Percentiles rank a stretch among this genome's conserved stretches.
Conservation (phyloP, 2,329 filamentous ascomycete genomes). For the Aspergillus ibericus region DNA sequence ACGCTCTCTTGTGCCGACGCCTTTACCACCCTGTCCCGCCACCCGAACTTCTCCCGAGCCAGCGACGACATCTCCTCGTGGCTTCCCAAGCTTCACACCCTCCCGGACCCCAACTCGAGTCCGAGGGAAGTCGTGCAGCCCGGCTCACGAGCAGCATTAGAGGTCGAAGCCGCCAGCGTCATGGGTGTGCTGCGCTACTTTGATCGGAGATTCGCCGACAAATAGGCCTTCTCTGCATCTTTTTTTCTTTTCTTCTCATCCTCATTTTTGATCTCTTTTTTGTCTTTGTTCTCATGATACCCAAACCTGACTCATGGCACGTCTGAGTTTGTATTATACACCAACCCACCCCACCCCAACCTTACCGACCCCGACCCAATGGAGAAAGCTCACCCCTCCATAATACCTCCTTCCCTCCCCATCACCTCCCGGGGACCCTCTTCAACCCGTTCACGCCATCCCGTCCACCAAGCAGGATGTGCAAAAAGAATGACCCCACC, state of each 20-base stretch:
- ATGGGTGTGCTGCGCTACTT: constrained; percentile 84
- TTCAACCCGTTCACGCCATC: background rate
- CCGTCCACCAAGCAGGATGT: background rate
- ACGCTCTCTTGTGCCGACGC: constrained; percentile 74
- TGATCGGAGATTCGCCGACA: constrained; percentile 65
- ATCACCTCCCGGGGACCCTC: background rate
- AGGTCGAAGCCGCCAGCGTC: constrained; percentile 79
- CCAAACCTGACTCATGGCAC: constrained; percentile 24
- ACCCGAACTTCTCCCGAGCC: constrained; percentile 72
- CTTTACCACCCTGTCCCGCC: constrained; percentile 75
- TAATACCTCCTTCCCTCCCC: background rate
- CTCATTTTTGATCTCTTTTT: constrained; percentile 10
- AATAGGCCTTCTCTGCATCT: constrained; percentile 23
- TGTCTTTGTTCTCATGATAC: constrained; percentile 24
- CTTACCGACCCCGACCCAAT: background rate
- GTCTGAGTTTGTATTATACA: constrained; percentile 30
- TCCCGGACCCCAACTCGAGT: constrained; percentile 35
- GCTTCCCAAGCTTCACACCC: constrained; percentile 70
- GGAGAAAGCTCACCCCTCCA: background rate
- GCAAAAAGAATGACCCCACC: background rate
- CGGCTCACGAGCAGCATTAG: constrained; percentile 58
- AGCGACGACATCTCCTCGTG: constrained; percentile 73
- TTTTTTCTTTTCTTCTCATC: background rate
- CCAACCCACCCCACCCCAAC: background rate
- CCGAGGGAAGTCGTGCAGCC: constrained; percentile 30